Percentiles rank a stretch among this genome's conserved stretches.
These are phyloP conservation scores for Silybum marianum DNA, from an alignment of 129 eudicot genomes.

Conservation along the genomic window DNA sequence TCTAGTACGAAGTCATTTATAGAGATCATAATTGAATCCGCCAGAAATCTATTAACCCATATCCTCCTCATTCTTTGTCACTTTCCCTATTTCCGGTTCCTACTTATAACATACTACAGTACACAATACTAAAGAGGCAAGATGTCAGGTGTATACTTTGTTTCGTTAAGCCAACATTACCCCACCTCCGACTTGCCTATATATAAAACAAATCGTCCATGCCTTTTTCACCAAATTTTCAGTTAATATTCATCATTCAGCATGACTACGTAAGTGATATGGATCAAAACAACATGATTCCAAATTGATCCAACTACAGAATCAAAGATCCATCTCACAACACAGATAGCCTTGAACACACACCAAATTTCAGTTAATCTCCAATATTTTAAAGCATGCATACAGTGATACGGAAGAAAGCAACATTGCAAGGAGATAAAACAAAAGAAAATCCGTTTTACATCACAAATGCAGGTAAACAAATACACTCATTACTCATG, in stretches of 20 bases:
- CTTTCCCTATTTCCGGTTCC: not conserved
- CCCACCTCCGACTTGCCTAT: not conserved
- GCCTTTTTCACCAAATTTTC: not conserved
- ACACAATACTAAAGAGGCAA: not conserved
- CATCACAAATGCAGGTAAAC: not conserved
- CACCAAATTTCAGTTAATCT: not conserved
- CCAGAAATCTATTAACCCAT: not conserved
- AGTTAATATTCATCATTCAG: not conserved
- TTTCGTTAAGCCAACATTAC: not conserved
- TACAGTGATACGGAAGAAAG: not conserved
- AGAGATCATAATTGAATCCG: not conserved
- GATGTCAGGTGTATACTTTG: not conserved
- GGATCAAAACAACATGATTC: conserved; percentile 1
- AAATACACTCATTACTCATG: not conserved
- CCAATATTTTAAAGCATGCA: not conserved
- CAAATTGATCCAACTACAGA: conserved; percentile 13
- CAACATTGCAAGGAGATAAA: not conserved
- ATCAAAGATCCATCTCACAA: not conserved
- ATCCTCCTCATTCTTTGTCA: not conserved
- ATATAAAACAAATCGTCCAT: not conserved
- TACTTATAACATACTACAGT: not conserved
- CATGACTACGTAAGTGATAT: not conserved
- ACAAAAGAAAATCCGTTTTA: not conserved
- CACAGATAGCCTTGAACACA: not conserved
- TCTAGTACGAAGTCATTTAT: not conserved